Evolutionary conservation across 768 basidiomycete species (phyloP).

Genomic region (Rhizopogon sp.): DNA sequence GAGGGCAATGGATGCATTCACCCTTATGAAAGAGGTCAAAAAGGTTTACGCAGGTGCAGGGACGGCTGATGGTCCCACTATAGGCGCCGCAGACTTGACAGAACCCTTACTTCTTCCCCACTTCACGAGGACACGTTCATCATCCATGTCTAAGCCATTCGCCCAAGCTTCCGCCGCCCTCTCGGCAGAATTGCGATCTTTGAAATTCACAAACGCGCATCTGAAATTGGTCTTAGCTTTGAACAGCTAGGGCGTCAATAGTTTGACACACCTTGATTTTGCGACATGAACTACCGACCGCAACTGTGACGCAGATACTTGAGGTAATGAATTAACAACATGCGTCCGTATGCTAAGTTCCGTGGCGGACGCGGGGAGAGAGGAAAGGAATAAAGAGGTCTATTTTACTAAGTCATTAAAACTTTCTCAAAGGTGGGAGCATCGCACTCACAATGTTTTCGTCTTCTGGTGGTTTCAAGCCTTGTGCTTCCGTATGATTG

Average conservation of each 20-base stretch:
- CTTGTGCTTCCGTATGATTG: slow-evolving; percentile 73
- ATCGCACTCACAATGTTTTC: slow-evolving; percentile 62
- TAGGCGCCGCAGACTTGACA: slow-evolving; percentile 26
- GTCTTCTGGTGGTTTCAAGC: slow-evolving; percentile 89
- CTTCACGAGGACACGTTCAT: slow-evolving; percentile 64
- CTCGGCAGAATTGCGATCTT: slow-evolving; percentile 77
- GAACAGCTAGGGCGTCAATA: background rate
- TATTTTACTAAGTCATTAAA: slow-evolving; percentile 23
- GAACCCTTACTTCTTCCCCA: slow-evolving; percentile 78
- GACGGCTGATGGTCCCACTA: slow-evolving; percentile 3
- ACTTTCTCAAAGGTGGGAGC: background rate
- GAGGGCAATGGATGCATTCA: background rate
- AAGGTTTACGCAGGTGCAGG: slow-evolving; percentile 8
- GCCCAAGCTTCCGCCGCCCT: slow-evolving; percentile 84
- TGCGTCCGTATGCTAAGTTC: slow-evolving; percentile 72
- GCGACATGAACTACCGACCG: slow-evolving; percentile 84
- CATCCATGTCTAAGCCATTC: slow-evolving; percentile 85
- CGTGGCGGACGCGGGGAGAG: slow-evolving; percentile 63
- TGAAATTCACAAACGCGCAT: slow-evolving; percentile 96
- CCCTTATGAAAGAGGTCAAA: background rate
- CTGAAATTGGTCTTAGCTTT: slow-evolving; percentile 30
- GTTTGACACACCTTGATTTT: slow-evolving; percentile 58
- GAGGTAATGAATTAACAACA: slow-evolving; percentile 64
- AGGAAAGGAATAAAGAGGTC: slow-evolving; percentile 85
- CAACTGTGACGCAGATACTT: slow-evolving; percentile 56